Conservation (phyloP, 164 flowering plant species). For the Stephania yunnanensis region DNA sequence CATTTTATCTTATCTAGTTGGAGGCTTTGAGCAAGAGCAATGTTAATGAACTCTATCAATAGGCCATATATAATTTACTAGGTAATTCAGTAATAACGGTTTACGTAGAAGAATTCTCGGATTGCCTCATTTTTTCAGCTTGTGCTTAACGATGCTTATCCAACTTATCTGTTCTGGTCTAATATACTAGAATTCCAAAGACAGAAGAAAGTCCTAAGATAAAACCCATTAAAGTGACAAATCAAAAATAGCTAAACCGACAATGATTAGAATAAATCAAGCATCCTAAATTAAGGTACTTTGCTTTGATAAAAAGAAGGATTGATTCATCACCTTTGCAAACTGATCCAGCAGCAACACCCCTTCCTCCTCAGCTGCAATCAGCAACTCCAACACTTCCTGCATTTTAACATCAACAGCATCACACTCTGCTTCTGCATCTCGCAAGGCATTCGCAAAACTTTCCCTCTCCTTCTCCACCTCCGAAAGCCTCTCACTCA, state of each 20-base stretch:
- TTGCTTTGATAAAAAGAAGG: not conserved
- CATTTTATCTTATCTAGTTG: too few species aligned
- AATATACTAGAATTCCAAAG: too few species aligned
- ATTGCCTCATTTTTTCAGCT: too few species aligned
- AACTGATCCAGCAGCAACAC: conserved; percentile 42
- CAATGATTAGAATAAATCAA: not conserved
- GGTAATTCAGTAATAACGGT: too few species aligned
- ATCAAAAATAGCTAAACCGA: conserved; percentile 1
- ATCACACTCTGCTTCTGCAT: conserved; percentile 53
- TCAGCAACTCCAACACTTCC: conserved; percentile 45
- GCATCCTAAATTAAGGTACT: not conserved
- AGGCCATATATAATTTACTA: too few species aligned
- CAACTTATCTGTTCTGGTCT: too few species aligned
- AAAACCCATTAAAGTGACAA: too few species aligned
- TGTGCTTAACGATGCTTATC: too few species aligned
- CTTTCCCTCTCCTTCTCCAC: conserved; percentile 49
- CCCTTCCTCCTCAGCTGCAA: conserved; percentile 66
- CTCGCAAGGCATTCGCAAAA: conserved; percentile 30
- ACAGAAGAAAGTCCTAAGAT: too few species aligned
- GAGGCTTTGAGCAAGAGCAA: too few species aligned
- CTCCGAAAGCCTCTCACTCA: conserved; percentile 55
- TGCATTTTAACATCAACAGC: conserved; percentile 51
- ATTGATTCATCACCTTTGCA: conserved; percentile 31
- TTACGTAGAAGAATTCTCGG: too few species aligned
- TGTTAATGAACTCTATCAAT: too few species aligned